These are phyloP conservation scores for Fraxinus pennsylvanica DNA, from an alignment of 257 asterid genomes.

Conservation along the genomic window DNA sequence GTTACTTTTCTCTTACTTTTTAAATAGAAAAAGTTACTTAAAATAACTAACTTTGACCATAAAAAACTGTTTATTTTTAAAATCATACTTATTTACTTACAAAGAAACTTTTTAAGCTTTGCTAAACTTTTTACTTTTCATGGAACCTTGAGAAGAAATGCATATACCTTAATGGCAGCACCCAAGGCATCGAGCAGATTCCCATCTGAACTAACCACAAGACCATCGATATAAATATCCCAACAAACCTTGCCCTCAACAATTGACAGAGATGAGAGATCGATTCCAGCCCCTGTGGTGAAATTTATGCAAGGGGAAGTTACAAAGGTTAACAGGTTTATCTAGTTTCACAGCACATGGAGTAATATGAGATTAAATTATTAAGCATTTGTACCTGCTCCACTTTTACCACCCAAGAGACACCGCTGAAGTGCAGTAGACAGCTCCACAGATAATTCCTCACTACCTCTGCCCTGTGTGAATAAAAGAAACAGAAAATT, in stretches of 20 bases:
- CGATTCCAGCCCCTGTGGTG: conserved; percentile 80
- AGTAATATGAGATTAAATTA: conserved; percentile 8
- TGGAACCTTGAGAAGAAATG: background rate
- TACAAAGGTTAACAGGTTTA: background rate
- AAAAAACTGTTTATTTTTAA: background rate
- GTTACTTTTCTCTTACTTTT: background rate
- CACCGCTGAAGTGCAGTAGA: conserved; percentile 74
- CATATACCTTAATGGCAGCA: conserved; percentile 81
- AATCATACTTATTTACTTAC: background rate
- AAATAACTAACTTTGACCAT: background rate
- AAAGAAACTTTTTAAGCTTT: background rate
- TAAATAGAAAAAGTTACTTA: background rate
- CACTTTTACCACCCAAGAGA: conserved; percentile 91
- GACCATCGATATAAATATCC: conserved; percentile 91
- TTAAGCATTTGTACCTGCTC: conserved; percentile 58
- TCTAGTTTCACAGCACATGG: background rate
- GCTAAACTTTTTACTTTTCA: background rate
- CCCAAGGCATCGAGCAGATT: conserved; percentile 83
- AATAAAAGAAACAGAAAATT: conserved; percentile 16
- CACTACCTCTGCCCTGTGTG: conserved; percentile 89
- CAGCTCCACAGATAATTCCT: conserved; percentile 76
- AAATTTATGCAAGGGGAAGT: conserved; percentile 5
- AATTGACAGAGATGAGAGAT: conserved; percentile 71
- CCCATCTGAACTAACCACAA: conserved; percentile 90
- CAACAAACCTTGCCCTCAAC: conserved; percentile 88